Conservation (phyloP, 192 early-diverging fungal genomes). For the Blastocladiella britannica region DNA sequence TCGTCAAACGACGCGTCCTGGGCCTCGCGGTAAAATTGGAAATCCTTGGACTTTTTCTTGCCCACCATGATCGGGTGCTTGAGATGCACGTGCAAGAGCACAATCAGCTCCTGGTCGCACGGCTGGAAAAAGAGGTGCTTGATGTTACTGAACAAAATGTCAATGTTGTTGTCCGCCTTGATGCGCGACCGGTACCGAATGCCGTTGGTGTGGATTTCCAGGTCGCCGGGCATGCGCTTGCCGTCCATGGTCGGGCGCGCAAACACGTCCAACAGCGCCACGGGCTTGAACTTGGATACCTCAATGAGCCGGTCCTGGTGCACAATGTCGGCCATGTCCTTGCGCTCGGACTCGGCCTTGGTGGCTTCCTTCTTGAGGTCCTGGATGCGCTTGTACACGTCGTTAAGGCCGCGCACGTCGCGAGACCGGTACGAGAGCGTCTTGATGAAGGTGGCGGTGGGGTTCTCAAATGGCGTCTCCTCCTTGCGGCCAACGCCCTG, state of each 20-base stretch:
- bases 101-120: slow-evolving; percentile 88
- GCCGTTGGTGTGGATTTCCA: slow-evolving; percentile 93
- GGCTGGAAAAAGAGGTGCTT: slow-evolving; percentile 96
- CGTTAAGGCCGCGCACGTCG: slow-evolving; percentile 57
- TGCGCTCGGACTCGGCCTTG: slow-evolving; percentile 83
- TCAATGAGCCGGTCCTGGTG: slow-evolving; percentile 77
- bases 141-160: slow-evolving; percentile 93
- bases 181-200: slow-evolving; percentile 68
- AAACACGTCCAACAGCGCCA: slow-evolving; percentile 71
- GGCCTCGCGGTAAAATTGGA: slow-evolving; percentile 96
- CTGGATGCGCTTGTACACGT: slow-evolving; percentile 65
- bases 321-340: slow-evolving; percentile 89
- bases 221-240: slow-evolving; percentile 79
- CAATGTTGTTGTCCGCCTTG: slow-evolving; percentile 43
- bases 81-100: slow-evolving; percentile 84
- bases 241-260: slow-evolving; percentile 74
- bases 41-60: slow-evolving; percentile 91
- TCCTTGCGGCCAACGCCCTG: slow-evolving; percentile 85
- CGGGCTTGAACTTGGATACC: slow-evolving; percentile 48
- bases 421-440: slow-evolving; percentile 77
- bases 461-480: slow-evolving; percentile 61
- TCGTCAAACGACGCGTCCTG: slow-evolving; percentile 89
- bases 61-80: slow-evolving; percentile 95
- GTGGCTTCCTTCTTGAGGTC: slow-evolving; percentile 79
- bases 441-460: slow-evolving; percentile 73